Conservation (phyloP, 1,284 basidiomycete species). For the Cryptococcus sp. region DNA sequence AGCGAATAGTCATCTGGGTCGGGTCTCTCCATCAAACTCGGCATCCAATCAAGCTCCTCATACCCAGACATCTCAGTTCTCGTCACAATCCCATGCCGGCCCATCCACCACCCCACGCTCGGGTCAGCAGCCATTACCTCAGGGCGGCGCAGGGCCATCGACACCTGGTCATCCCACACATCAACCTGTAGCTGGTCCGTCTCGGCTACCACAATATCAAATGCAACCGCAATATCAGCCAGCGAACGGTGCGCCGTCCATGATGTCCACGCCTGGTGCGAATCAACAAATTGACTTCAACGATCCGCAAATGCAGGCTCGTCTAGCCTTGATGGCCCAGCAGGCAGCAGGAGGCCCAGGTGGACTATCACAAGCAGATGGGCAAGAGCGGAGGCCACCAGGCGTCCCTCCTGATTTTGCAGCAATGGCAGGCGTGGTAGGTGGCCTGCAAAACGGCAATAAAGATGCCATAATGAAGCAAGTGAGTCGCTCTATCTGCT, state of each 20-base stretch:
- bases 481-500: slow-evolving; percentile 24
- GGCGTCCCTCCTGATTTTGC: slow-evolving; percentile 14
- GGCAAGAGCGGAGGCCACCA: slow-evolving; percentile 3
- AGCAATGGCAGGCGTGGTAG: slow-evolving; percentile 15
- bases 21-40: slow-evolving; percentile 8
- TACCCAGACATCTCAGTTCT: slow-evolving; percentile 3
- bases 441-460: slow-evolving; percentile 24
- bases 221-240: slow-evolving; percentile 11
- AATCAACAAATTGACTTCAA: slow-evolving; percentile 7
- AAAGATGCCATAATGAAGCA: slow-evolving; percentile 49
- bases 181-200: slow-evolving; percentile 21
- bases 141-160: background rate
- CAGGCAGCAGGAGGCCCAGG: slow-evolving; percentile 12
- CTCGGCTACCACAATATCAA: slow-evolving; percentile 14
- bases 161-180: slow-evolving; percentile 2
- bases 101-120: slow-evolving; percentile 9
- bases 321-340: slow-evolving; percentile 14
- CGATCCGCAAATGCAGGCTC: slow-evolving; percentile 16
- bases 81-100: slow-evolving; percentile 6
- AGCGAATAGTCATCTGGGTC: slow-evolving; percentile 9
- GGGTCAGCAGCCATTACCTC: slow-evolving; percentile 7
- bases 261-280: background rate
- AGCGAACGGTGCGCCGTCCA: too few relatives aligned
- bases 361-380: slow-evolving; percentile 8
- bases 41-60: slow-evolving; percentile 1